Percentiles rank a stretch among this genome's conserved stretches.
Evolutionary conservation across 805 yeast species (phyloP).

Genomic region (Cyberlindnera veronae): DNA sequence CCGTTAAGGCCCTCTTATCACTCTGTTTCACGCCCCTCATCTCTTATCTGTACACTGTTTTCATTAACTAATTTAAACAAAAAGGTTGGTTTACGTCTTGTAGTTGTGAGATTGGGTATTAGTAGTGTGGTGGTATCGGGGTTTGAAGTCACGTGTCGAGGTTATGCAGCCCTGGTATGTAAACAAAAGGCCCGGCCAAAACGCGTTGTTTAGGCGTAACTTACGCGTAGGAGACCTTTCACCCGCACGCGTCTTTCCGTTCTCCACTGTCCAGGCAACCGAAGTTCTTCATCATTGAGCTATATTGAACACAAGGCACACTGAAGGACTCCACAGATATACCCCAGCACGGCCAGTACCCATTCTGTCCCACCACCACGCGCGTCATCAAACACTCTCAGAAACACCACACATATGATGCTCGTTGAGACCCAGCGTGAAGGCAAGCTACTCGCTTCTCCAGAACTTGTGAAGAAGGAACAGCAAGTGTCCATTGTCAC

Average conservation of each 20-base stretch:
- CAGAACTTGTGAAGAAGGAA: not conserved
- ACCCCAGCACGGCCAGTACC: not conserved
- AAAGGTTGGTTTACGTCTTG: slow-evolving; percentile 13
- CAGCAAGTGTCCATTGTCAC: not conserved
- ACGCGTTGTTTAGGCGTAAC: not conserved
- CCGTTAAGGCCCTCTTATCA: slow-evolving; percentile 61
- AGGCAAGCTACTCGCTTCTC: not conserved
- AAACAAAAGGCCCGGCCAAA: not conserved
- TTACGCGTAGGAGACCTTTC: not conserved
- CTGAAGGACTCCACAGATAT: too few relatives aligned
- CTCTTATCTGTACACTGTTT: slow-evolving; percentile 22
- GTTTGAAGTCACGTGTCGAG: not conserved
- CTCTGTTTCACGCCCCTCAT: slow-evolving; percentile 21
- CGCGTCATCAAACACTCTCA: not conserved
- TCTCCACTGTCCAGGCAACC: too few relatives aligned
- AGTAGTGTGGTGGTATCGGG: too few relatives aligned
- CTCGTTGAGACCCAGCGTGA: not conserved
- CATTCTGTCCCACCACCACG: not conserved
- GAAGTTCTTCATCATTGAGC: too few relatives aligned
- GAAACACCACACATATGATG: not conserved
- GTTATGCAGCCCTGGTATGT: not conserved
- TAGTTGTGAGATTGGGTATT: too few relatives aligned
- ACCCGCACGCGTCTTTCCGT: not conserved
- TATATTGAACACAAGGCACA: too few relatives aligned
- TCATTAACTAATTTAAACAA: slow-evolving; percentile 16